Percentiles rank a stretch among this genome's conserved stretches.
Conservation (phyloP, 306 rosid species). For the Lathyrus oleraceus region DNA sequence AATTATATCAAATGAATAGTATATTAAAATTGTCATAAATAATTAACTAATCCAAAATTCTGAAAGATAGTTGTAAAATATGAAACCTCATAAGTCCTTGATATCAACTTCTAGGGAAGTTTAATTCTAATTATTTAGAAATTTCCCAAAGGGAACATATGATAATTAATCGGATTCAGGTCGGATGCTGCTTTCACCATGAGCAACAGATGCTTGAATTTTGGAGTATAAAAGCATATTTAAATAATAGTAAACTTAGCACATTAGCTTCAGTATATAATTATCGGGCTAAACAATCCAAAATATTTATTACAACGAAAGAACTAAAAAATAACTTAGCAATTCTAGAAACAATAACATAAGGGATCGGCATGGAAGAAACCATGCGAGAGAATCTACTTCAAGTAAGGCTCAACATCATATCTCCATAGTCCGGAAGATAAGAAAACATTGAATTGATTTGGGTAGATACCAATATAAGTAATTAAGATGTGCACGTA, state of each 20-base stretch:
- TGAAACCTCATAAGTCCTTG: neutral
- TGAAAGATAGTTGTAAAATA: constrained; percentile 26
- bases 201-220: constrained; percentile 22
- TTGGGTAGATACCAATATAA: constrained; percentile 16
- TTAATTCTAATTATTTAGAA: neutral
- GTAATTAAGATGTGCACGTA: constrained; percentile 27
- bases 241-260: constrained; percentile 17
- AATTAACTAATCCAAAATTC: constrained; percentile 19
- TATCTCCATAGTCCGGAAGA: constrained; percentile 75
- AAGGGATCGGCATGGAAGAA: constrained; percentile 99
- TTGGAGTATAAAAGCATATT: constrained; percentile 24
- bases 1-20: no score
- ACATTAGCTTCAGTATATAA: constrained; percentile 15
- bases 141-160: constrained; percentile 5
- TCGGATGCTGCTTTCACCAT: neutral
- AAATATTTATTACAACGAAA: constrained; percentile 16
- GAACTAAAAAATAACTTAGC: constrained; percentile 21
- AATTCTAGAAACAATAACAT: constrained; percentile 42
- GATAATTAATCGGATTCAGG: constrained; percentile 10
- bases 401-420: constrained; percentile 98
- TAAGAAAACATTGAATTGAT: constrained; percentile 14
- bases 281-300: constrained; percentile 23
- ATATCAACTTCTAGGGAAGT: constrained; percentile 9
- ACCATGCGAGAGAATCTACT: constrained; percentile 95
- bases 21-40: no score